phyloP scores from a whole-genome alignment of 2,329 filamentous ascomycete genomes.

The Talaromyces marneffei region DNA sequence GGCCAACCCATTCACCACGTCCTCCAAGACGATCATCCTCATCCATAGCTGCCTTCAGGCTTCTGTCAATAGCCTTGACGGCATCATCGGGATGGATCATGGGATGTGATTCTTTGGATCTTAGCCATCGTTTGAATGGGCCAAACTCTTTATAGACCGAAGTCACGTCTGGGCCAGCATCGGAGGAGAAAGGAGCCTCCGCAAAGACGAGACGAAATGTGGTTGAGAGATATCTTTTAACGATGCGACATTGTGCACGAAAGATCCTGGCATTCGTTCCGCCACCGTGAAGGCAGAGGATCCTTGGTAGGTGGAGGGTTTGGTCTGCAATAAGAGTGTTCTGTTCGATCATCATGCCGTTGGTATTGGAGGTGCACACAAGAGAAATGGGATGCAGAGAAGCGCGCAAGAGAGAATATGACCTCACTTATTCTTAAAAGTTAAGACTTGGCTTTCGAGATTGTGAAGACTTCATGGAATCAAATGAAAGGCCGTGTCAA shows the following conservation, averaged over 20 bases:
- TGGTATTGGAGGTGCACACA: neutral
- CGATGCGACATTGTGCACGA: conserved; percentile 58
- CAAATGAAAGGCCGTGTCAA: neutral
- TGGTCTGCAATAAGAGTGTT: neutral
- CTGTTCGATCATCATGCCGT: neutral
- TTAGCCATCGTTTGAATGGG: conserved; percentile 60
- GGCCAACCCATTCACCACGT: conserved; percentile 54
- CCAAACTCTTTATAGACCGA: conserved; percentile 60
- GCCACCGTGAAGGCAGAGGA: conserved; percentile 76
- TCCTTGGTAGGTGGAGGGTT: conserved; percentile 48
- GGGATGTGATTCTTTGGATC: conserved; percentile 56
- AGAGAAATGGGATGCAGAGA: neutral
- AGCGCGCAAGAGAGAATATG: neutral
- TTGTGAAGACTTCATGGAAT: neutral
- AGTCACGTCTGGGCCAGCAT: conserved; percentile 57
- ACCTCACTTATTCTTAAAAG: neutral
- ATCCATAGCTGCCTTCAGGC: conserved; percentile 38
- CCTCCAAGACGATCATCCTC: conserved; percentile 46
- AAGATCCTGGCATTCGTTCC: conserved; percentile 67
- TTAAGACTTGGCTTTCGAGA: too few relatives aligned
- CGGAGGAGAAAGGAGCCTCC: conserved; percentile 61
- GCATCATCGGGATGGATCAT: conserved; percentile 45
- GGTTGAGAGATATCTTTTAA: conserved; percentile 46
- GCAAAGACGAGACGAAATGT: conserved; percentile 67
- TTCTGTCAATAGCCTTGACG: conserved; percentile 36